Percentiles rank a stretch among this genome's conserved stretches.
Conservation (phyloP, 768 basidiomycete species). For the Agrocybe praecox region DNA sequence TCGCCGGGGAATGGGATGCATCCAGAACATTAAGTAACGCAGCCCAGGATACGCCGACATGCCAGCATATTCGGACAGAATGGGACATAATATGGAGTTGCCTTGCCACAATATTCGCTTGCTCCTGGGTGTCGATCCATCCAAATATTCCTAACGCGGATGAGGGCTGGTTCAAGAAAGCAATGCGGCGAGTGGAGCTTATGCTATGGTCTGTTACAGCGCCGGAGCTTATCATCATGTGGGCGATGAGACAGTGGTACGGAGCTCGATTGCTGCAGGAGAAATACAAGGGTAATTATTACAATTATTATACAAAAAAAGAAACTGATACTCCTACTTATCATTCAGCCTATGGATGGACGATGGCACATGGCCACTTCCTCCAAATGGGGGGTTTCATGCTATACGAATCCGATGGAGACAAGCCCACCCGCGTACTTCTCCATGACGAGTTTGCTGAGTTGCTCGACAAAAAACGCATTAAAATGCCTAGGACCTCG, state of each 20-base stretch:
- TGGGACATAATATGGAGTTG: slow-evolving; percentile 1
- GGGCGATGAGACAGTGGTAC: slow-evolving; percentile 5
- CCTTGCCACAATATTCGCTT: slow-evolving; percentile 1
- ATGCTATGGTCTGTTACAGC: slow-evolving; percentile 3
- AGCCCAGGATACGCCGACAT: background rate
- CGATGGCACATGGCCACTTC: slow-evolving; percentile 12
- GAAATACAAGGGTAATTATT: background rate
- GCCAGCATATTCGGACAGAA: background rate
- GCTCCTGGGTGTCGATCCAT: slow-evolving; percentile 4
- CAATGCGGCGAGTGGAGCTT: background rate
- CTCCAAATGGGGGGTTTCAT: slow-evolving; percentile 19
- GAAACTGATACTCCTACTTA: too few species aligned
- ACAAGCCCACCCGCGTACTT: background rate
- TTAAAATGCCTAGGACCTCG: slow-evolving; percentile 6
- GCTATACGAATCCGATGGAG: background rate
- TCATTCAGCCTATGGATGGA: slow-evolving; percentile 6
- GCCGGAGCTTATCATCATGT: slow-evolving; percentile 1
- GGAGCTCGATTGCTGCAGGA: background rate
- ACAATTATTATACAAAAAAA: background rate
- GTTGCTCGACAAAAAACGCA: background rate
- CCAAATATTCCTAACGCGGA: slow-evolving; percentile 1
- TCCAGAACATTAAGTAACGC: too few species aligned
- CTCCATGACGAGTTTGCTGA: slow-evolving; percentile 11
- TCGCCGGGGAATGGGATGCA: too few species aligned
- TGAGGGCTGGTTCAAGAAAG: background rate